A percentile compares a stretch with the other conserved stretches of the same genome.
These are phyloP conservation scores for barley (Hordeum vulgare) DNA, from an alignment of 176 grass and related monocot genomes.

Conservation along the genomic window MorexV3_pseudomolecules_assembly NC_058523.1:527393623-527394122, in stretches of 20 bases:
- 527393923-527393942: slow-evolving; percentile 97
- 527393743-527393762: slow-evolving; percentile 21
- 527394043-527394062: slow-evolving; percentile 7
- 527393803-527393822: slow-evolving; percentile 96
- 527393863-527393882: neutral
- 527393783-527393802: slow-evolving; percentile 95
- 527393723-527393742: neutral
- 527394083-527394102: slow-evolving; percentile 99
- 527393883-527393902: neutral
- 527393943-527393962: slow-evolving; percentile 85
- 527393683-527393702: neutral
- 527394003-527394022: neutral
- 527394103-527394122: slow-evolving; percentile 99
- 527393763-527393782: slow-evolving; percentile 46
- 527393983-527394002: slow-evolving; percentile 37
- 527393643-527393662: neutral
- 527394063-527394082: slow-evolving; percentile 82
- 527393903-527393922: slow-evolving; percentile 25
- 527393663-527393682: neutral
- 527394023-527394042: slow-evolving; percentile 2
- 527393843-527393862: neutral
- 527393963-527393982: slow-evolving; percentile 94
- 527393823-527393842: slow-evolving; percentile 95
- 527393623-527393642: neutral
- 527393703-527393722: neutral